Percentiles rank a stretch among this genome's conserved stretches.
phyloP scores from a whole-genome alignment of 768 basidiomycete species.

The Lentinula aciculospora region DNA sequence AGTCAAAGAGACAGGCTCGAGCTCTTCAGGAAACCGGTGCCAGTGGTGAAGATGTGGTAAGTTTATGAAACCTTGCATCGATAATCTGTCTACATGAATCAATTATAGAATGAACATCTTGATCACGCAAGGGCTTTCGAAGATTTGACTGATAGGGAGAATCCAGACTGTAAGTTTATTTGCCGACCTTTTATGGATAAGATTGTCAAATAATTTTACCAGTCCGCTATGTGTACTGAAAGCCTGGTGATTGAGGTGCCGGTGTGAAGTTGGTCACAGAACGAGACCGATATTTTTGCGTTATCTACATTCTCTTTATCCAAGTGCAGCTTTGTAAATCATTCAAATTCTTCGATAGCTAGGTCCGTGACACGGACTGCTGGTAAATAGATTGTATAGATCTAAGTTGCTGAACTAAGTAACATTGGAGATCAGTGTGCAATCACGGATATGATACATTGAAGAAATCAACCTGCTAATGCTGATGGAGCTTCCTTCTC shows the following conservation, averaged over 20 bases:
- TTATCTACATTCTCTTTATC: background rate
- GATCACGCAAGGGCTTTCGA: slow-evolving; percentile 38
- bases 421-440: background rate
- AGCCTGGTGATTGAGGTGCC: background rate
- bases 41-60: slow-evolving; percentile 22
- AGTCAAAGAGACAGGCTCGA: slow-evolving; percentile 32
- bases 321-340: background rate
- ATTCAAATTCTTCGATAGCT: background rate
- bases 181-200: background rate
- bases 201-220: background rate
- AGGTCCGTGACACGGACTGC: background rate
- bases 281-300: no score
- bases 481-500: background rate
- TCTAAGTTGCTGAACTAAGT: background rate
- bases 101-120: slow-evolving; percentile 23
- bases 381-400: background rate
- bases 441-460: background rate
- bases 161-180: slow-evolving; percentile 33
- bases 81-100: background rate
- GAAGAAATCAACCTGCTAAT: background rate
- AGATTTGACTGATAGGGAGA: slow-evolving; percentile 44
- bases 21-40: slow-evolving; percentile 21
- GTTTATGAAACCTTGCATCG: slow-evolving; percentile 7
- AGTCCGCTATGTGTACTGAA: slow-evolving; percentile 34
- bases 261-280: no score